Base-by-base conservation (phyloP, 805 yeast genomes). In the Saccharomycopsis fodiens region DNA sequence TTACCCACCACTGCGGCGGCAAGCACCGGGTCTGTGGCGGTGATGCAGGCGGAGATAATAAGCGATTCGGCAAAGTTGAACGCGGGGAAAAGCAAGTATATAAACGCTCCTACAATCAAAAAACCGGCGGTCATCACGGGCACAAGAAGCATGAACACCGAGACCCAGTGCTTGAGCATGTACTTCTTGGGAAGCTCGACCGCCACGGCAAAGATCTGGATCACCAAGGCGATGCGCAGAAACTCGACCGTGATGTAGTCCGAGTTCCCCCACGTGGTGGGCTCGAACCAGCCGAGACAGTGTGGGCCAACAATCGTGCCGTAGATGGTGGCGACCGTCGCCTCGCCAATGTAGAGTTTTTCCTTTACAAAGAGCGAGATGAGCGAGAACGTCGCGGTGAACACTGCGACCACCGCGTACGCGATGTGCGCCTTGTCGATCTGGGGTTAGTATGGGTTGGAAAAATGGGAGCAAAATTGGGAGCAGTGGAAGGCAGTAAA, bases 1-100 rank as follows among this genome's bases (percentile, higher is more conserved):
- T 85, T 88, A 61, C 96, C 95, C 8, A 88, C 96, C 32, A 88
- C 95, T 2, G 96, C 95, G 15, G 95, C 93, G 2, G 96, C 96
- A 57, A 88, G 70, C 35, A 88, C 93, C 4, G 97, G 97, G 64
- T 88, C 97, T 0, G 97, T 89, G 2, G 96, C 96, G 0, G 96
- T 89, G 39, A 88, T 79, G 60, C 96, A 87, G 1, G 95, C 96
- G 27, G 89, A 75, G 1, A 88, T 78, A 40, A 82, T 70, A 30
- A 88, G 70, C 2, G 86, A 80, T 41, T 79, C 85, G 17, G 84
- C 62, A 66, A 88, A 86, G 45, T 74, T 67, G 47, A 88, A 68
- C 6, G 79, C 75, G 1, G 93, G 91, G 30, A 89, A 79, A 25
- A 89, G 65, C 20, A 73, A 70, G 84, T 88, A 89, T 35, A 86